Base-by-base conservation (phyloP, 2,329 filamentous ascomycete genomes). In the Epichloe uncinata region DNA sequence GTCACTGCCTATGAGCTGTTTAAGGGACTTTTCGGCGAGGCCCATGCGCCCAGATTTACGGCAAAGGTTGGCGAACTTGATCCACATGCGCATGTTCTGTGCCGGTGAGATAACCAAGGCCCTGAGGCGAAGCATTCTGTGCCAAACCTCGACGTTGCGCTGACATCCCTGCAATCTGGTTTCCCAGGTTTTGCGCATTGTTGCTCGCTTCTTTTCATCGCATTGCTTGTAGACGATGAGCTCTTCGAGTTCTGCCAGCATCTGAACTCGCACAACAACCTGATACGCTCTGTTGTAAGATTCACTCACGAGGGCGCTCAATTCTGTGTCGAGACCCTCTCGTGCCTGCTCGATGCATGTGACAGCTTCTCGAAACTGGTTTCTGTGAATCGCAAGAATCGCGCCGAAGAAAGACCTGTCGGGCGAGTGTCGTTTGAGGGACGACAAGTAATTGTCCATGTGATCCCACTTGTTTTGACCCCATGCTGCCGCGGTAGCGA, bases 51-150 rank as follows among this genome's bases (percentile, higher is more conserved):
- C 86, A 42, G 91, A 95, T 67, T 98, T 99, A 60, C 94, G 86
- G 67, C 94, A 99, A 5, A 98, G 79, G 60, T 97, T 98, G 60
- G 93, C 87, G 64, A 96, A 98, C 65, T 98, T 99, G 73, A 98
- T 97, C 82, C 90, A 96, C 89, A 98, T 98, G 60, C 95, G 87
- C 74, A 95, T 88, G 61, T 96, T 96, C 64, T 99, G 90, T 35
- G 81, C 81, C 0, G 94, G 91, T 0, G 84, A 84, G 53, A 97
- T 91, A 52, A 99, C 93, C 47, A 99, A 75, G 18, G 89, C 87
- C 53, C 93, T 82, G 34, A 98, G 82, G 63, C 95, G 93, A 50
- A 99, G 81, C 88, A 97, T 97, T 53, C 93, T 82, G 64, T 96
- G 90, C 93, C 93, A 99, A 3, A 97, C 88, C 61, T 99, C 93